Conservation (phyloP, 345 rosid genomes). For the Ceriops tagal region DNA sequence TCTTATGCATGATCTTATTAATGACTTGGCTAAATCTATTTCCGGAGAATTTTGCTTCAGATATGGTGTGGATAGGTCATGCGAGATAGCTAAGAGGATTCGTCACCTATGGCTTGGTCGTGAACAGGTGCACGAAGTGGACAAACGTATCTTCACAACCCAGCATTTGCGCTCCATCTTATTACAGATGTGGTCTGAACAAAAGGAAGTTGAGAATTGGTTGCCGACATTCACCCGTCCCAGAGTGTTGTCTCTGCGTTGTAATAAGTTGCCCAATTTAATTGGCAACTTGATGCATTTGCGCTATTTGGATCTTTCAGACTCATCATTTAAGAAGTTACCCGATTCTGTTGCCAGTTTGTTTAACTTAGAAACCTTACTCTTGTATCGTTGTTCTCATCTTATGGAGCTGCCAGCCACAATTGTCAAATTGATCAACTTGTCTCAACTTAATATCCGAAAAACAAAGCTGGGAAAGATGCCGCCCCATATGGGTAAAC, state of each 20-base stretch:
- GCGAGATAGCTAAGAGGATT: not conserved
- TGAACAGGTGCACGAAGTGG: too few species aligned
- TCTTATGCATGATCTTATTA: slow-evolving; percentile 16
- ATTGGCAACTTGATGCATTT: not conserved
- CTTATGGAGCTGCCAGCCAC: too few species aligned
- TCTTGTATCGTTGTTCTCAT: too few species aligned
- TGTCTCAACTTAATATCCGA: too few species aligned
- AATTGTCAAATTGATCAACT: too few species aligned
- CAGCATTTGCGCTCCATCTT: not conserved
- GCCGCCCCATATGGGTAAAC: too few species aligned
- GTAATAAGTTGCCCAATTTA: not conserved
- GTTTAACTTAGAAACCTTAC: too few species aligned
- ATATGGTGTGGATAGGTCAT: not conserved
- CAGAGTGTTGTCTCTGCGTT: not conserved
- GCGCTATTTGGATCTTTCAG: not conserved
- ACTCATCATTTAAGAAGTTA: not conserved
- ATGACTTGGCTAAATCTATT: slow-evolving; percentile 5
- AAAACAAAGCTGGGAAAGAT: too few species aligned
- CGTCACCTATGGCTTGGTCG: not conserved
- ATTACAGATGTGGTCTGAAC: too few species aligned
- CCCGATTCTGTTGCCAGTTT: too few species aligned
- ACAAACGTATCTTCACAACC: not conserved
- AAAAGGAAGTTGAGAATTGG: too few species aligned
- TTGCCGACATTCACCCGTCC: not conserved
- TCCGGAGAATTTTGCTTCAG: slow-evolving; percentile 6